Evolutionary conservation across 352 stramenopile species (phyloP).

Genomic region (Pythium myriotylum): DNA sequence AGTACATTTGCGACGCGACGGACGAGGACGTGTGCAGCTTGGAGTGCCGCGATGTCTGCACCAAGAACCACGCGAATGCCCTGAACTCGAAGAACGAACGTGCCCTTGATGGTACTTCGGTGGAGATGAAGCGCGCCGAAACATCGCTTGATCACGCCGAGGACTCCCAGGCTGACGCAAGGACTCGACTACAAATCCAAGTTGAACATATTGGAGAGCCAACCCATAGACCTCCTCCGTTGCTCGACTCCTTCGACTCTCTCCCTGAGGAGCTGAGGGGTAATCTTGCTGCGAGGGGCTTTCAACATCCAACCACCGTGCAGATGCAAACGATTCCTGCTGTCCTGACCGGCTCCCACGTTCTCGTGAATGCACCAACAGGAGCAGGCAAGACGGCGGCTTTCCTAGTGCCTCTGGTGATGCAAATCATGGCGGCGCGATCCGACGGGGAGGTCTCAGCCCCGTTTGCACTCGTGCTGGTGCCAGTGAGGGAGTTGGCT

Average conservation of each 20-base stretch:
- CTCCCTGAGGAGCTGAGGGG: slow-evolving; percentile 30
- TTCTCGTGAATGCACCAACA: slow-evolving; percentile 65
- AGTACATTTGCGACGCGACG: slow-evolving; percentile 81
- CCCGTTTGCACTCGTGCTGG: slow-evolving; percentile 49
- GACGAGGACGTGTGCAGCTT: slow-evolving; percentile 86
- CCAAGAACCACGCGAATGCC: slow-evolving; percentile 6
- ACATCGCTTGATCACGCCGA: neutral
- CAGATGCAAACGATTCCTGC: slow-evolving; percentile 79
- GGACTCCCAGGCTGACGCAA: slow-evolving; percentile 17
- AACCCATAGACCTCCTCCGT: neutral
- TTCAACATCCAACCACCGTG: slow-evolving; percentile 58
- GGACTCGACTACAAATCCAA: slow-evolving; percentile 42
- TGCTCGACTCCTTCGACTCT: slow-evolving; percentile 16
- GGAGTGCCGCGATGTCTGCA: slow-evolving; percentile 63
- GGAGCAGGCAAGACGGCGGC: slow-evolving; percentile 74
- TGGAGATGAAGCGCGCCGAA: slow-evolving; percentile 1
- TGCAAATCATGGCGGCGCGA: slow-evolving; percentile 34
- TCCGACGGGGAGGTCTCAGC: neutral
- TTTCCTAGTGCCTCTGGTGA: slow-evolving; percentile 61
- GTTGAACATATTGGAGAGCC: slow-evolving; percentile 10
- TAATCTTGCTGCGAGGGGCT: slow-evolving; percentile 43
- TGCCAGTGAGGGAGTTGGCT: slow-evolving; percentile 69
- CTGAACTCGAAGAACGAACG: too few relatives aligned
- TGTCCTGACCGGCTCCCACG: slow-evolving; percentile 40
- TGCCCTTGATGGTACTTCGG: too few relatives aligned